Base-by-base conservation (phyloP, 441 rosid species). In the Biscutella laevigata region DNA sequence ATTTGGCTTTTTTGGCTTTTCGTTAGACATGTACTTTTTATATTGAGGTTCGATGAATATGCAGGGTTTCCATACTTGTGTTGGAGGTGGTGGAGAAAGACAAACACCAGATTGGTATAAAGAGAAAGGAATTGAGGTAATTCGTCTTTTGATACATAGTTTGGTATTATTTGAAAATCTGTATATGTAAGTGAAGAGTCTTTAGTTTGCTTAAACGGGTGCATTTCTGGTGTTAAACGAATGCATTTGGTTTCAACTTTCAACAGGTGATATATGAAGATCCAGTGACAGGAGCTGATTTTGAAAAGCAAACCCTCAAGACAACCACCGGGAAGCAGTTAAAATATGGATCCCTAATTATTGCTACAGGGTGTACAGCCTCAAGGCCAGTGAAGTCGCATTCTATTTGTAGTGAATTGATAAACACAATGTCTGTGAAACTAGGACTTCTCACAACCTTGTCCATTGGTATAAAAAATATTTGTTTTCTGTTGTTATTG, bases 61-160 rank as follows among this genome's bases (percentile, higher is more conserved):
- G 36, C 63, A 90, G 92, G 92, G 97, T 7, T 90, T 90, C 73
- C 97, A 86, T 66, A 90, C 97, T 45, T 84, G 97, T 68, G 95
- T 90, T 71, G 94, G 97, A 58, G 80, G 91, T 57, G 95, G 94
- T 35, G 97, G 94, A 15, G 94, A 86, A 57, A 82, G 95, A 62
- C 95, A 86, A 71, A 84, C 86, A 62, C 84, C 92, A 0, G 94
- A 86, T 4, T 86, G 94, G 95, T 90, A 86, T 49, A 77, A 82
- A 66, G 89, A 86, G 80, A 90, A 90, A 76, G 95, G 98, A 37
- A 90, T 90, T 52, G 92, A 90, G 95, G 98, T 90, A 54, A 34
- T 42, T 29, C 17, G 41, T 25, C 13, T 50, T n/a, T 15, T 24
- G 29, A 28, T 61, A 13, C 15, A 22, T 40, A 19, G 45, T 37